These are phyloP conservation scores for Pichia exigua DNA, from an alignment of 805 yeast species.

Conservation along the genomic window DNA sequence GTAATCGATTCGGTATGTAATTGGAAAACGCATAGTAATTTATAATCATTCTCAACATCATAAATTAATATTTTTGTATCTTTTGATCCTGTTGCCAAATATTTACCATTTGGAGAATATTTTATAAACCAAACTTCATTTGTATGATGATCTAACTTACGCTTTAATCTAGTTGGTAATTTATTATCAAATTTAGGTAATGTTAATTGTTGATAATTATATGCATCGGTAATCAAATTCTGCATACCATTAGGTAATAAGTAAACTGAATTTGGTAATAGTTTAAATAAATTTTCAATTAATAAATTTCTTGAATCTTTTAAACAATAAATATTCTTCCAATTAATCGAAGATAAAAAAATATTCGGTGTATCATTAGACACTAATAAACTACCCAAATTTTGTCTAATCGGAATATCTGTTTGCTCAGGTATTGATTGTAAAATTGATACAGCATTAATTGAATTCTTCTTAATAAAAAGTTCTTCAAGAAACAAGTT, in stretches of 20 bases:
- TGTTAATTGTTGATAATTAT: slow-evolving; percentile 34
- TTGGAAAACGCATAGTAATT: slow-evolving; percentile 29
- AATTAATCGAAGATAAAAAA: slow-evolving; percentile 5
- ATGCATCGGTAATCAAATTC: slow-evolving; percentile 44
- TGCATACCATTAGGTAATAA: slow-evolving; percentile 45
- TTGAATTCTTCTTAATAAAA: slow-evolving; percentile 3
- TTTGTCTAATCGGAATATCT: slow-evolving; percentile 6
- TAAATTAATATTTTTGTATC: slow-evolving; percentile 61
- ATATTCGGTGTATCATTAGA: slow-evolving; percentile 1
- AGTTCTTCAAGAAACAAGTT: slow-evolving; percentile 5
- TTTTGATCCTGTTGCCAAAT: slow-evolving; percentile 68
- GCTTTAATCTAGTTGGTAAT: slow-evolving; percentile 39
- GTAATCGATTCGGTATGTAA: slow-evolving; percentile 50
- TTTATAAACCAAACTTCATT: slow-evolving; percentile 81
- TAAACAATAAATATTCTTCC: slow-evolving; percentile 3
- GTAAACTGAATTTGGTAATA: slow-evolving; percentile 39
- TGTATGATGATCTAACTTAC: slow-evolving; percentile 43
- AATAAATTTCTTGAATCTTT: slow-evolving; percentile 32
- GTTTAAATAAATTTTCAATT: slow-evolving; percentile 35
- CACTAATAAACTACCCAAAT: slow-evolving; percentile 1
- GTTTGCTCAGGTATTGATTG: slow-evolving; percentile 4
- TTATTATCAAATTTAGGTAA: slow-evolving; percentile 15
- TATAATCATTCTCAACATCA: slow-evolving; percentile 46
- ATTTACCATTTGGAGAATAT: slow-evolving; percentile 71
- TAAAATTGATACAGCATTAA: not conserved